phyloP scores from a whole-genome alignment of 495 filamentous ascomycete genomes.

The Talaromyces wortmannii region DNA sequence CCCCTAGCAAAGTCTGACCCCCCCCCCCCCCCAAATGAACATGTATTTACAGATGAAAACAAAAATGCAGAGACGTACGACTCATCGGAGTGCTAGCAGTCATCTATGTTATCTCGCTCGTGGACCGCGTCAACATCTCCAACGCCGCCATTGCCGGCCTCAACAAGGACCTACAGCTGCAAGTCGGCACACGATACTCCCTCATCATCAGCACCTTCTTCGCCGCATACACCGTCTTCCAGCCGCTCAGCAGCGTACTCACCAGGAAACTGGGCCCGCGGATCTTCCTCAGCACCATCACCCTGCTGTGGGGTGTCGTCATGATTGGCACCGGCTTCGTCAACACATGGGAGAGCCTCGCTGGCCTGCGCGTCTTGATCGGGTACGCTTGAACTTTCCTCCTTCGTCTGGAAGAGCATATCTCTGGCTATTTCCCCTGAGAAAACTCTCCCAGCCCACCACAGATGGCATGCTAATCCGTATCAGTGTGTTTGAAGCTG shows the following conservation, averaged over 20 bases:
- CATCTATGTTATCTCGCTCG: slow-evolving; percentile 46
- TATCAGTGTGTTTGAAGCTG: not conserved
- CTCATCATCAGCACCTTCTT: slow-evolving; percentile 51
- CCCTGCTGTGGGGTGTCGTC: slow-evolving; percentile 32
- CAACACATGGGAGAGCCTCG: not conserved
- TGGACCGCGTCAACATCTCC: slow-evolving; percentile 55
- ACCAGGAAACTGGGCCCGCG: slow-evolving; percentile 49
- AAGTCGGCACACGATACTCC: slow-evolving; percentile 24
- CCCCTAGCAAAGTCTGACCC: too few relatives aligned
- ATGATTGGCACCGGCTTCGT: slow-evolving; percentile 25
- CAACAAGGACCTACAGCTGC: slow-evolving; percentile 34
- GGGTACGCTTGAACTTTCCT: not conserved
- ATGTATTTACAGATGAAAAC: not conserved
- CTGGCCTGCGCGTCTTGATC: not conserved
- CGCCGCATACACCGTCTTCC: slow-evolving; percentile 47
- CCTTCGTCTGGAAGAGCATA: not conserved
- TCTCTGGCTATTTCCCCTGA: not conserved
- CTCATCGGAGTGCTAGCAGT: not conserved
- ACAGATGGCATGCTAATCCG: not conserved
- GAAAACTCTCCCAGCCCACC: not conserved
- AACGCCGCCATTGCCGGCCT: slow-evolving; percentile 51
- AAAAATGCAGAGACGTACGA: not conserved
- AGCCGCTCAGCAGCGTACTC: slow-evolving; percentile 43
- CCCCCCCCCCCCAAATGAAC: not conserved
- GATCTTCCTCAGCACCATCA: slow-evolving; percentile 39